Conservation (phyloP, 2,329 filamentous ascomycete species). For the Scytalidium sp. region DNA sequence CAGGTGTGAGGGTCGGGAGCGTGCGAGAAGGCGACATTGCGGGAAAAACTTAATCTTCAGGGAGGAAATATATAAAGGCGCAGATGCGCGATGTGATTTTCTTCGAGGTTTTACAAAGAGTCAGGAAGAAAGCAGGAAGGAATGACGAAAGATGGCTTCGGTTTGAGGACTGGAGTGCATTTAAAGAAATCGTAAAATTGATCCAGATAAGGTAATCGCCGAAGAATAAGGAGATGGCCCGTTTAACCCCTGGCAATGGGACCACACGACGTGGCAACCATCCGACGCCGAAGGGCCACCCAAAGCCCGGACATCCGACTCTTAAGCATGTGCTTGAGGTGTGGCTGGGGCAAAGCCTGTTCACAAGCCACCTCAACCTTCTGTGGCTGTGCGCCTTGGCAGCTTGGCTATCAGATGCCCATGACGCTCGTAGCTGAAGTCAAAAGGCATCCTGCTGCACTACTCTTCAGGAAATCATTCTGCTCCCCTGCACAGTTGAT, state of each 20-base stretch:
- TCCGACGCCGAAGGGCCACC: not conserved
- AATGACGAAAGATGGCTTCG: not conserved
- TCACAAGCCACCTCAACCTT: too few relatives aligned
- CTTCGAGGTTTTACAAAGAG: not conserved
- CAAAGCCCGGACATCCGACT: not conserved
- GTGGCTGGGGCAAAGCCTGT: not conserved
- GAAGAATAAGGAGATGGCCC: not conserved
- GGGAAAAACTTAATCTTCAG: not conserved
- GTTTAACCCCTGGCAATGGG: not conserved
- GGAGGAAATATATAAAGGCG: not conserved
- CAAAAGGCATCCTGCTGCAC: too few relatives aligned
- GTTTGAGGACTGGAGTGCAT: not conserved
- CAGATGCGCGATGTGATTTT: not conserved
- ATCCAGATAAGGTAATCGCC: not conserved
- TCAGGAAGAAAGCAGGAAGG: not conserved
- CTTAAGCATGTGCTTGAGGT: too few relatives aligned
- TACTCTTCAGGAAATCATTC: too few relatives aligned
- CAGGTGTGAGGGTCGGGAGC: constrained; percentile 77
- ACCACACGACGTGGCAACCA: not conserved
- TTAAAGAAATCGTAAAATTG: not conserved
- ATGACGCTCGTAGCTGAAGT: too few relatives aligned
- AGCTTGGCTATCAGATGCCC: too few relatives aligned
- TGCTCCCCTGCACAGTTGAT: too few relatives aligned
- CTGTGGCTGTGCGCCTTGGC: too few relatives aligned
- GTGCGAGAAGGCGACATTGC: constrained; percentile 72